These are phyloP conservation scores for Boletus sp. DNA, from an alignment of 768 basidiomycete genomes.

Conservation along the genomic window DNA sequence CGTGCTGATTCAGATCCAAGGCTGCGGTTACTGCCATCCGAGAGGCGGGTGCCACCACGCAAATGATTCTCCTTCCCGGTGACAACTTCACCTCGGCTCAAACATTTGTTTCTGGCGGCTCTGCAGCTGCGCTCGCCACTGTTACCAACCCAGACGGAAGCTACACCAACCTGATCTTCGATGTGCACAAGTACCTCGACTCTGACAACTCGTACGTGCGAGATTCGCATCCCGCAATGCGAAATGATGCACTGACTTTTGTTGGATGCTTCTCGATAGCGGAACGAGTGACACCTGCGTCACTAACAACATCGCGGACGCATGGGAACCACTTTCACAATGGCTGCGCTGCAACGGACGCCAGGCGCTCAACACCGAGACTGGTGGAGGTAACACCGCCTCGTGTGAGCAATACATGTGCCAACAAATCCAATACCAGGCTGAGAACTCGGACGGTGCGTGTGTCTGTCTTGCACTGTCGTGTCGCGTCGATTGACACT, in stretches of 20 bases:
- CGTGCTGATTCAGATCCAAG: neutral
- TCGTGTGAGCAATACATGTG: slow-evolving; percentile 38
- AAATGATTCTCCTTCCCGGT: slow-evolving; percentile 12
- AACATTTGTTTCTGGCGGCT: slow-evolving; percentile 7
- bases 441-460: slow-evolving; percentile 14
- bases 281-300: slow-evolving; percentile 5
- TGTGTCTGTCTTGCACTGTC: neutral
- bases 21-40: slow-evolving; percentile 15
- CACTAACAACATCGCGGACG: slow-evolving; percentile 9
- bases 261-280: neutral
- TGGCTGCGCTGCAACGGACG: slow-evolving; percentile 23
- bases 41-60: slow-evolving; percentile 4
- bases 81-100: slow-evolving; percentile 4
- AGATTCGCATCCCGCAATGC: too few species aligned
- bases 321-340: slow-evolving; percentile 38
- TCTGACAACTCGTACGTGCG: slow-evolving; percentile 8
- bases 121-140: slow-evolving; percentile 2
- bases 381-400: slow-evolving; percentile 51
- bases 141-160: slow-evolving; percentile 11
- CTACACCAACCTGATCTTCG: slow-evolving; percentile 6
- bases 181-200: slow-evolving; percentile 16
- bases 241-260: neutral
- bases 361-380: slow-evolving; percentile 56
- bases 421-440: slow-evolving; percentile 6
- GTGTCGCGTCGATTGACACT: neutral